These are phyloP conservation scores for Dionaea muscipula DNA, from an alignment of 179 eudicot species.

Conservation along the genomic window DNA sequence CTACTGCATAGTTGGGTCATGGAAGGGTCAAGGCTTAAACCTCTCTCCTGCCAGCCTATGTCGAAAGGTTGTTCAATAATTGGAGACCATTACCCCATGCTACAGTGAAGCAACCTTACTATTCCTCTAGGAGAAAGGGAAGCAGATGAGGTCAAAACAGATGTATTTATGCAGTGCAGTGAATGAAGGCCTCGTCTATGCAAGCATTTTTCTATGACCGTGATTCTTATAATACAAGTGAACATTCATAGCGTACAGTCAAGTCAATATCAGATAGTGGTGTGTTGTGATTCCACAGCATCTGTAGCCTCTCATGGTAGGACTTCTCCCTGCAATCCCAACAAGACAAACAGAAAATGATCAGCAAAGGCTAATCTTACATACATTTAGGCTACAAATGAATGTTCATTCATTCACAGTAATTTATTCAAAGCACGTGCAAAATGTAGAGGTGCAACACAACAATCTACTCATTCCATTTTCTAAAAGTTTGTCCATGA, in stretches of 20 bases:
- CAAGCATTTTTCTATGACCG: not conserved
- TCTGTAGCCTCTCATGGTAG: constrained; percentile 41
- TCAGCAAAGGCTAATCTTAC: not conserved
- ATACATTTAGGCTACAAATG: not conserved
- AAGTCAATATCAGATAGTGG: constrained; percentile 51
- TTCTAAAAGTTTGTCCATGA: not conserved
- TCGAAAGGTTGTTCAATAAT: no score
- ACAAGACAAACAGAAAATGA: constrained; percentile 3
- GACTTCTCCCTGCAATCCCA: constrained; percentile 51
- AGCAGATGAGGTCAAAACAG: not conserved
- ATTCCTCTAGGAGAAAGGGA: not conserved
- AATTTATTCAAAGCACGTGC: no score
- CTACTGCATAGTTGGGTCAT: no score
- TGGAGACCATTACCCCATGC: not conserved
- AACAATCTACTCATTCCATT: no score
- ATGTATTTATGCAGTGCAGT: not conserved
- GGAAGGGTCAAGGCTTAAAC: no score
- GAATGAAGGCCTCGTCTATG: not conserved
- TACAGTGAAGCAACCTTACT: not conserved
- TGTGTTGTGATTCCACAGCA: constrained; percentile 47
- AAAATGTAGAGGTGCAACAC: no score
- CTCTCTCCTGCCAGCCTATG: no score
- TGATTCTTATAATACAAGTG: not conserved
- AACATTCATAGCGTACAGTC: constrained; percentile 39
- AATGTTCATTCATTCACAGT: not conserved